Evolutionary conservation across 2,329 filamentous ascomycete species (phyloP).

Genomic region (Ascochyta clinopodiicola): DNA sequence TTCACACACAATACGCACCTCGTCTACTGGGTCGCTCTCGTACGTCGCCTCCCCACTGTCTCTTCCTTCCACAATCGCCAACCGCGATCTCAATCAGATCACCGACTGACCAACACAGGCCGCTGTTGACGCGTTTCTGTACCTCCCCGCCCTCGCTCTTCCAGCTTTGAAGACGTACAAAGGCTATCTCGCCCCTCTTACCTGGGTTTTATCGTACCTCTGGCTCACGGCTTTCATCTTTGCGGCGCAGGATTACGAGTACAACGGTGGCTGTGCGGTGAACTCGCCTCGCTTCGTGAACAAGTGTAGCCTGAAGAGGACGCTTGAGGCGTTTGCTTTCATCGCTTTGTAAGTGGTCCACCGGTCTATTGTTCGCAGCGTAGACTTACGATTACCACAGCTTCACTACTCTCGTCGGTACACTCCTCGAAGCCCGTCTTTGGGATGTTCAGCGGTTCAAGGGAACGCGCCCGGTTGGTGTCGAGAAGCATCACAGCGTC

Average conservation of each 20-base stretch:
- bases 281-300: constrained; percentile 20
- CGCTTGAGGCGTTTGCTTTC: constrained; percentile 31
- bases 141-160: constrained; percentile 19
- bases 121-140: constrained; percentile 21
- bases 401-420: constrained; percentile 28
- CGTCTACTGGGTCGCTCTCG: constrained; percentile 26
- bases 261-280: constrained; percentile 11
- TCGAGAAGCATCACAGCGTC: constrained; percentile 10
- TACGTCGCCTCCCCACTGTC: constrained; percentile 1
- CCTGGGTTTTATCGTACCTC: constrained; percentile 31
- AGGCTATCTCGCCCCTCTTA: constrained; percentile 26
- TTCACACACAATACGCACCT: constrained; percentile 25
- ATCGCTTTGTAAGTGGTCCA: constrained; percentile 29
- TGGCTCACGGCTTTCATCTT: constrained; percentile 37
- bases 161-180: constrained; percentile 29
- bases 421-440: constrained; percentile 24
- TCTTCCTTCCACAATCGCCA: background rate
- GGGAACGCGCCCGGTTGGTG: background rate
- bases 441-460: constrained; percentile 26
- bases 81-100: background rate
- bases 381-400: constrained; percentile 8
- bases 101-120: constrained; percentile 6
- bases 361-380: background rate
- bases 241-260: constrained; percentile 30
- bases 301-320: constrained; percentile 28